Evolutionary conservation across 192 early-diverging fungal species (phyloP).

Genomic region (Linnemannia hyalina): DNA sequence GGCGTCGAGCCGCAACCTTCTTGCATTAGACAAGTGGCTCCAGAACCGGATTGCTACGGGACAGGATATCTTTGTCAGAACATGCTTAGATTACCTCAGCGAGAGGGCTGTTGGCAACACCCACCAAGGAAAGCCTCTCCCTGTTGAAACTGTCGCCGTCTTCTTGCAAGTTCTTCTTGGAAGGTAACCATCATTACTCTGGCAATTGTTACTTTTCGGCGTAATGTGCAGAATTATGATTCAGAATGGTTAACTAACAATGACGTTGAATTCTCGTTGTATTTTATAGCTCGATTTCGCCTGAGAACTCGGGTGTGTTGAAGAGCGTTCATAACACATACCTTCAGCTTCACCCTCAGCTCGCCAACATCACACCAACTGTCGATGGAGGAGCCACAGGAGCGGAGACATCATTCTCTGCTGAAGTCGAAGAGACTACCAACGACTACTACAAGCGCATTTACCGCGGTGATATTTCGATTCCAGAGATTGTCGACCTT

Average conservation of each 20-base stretch:
- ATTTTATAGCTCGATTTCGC: conserved; percentile 63
- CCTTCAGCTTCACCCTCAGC: conserved; percentile 65
- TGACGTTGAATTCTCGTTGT: not conserved
- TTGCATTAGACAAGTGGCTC: conserved; percentile 90
- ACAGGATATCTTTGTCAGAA: conserved; percentile 74
- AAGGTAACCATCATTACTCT: conserved; percentile 51
- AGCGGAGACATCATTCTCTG: conserved; percentile 67
- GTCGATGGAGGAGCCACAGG: conserved; percentile 60
- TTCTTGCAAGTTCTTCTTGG: conserved; percentile 77
- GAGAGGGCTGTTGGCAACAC: conserved; percentile 71
- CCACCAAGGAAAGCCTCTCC: conserved; percentile 55
- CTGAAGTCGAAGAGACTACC: conserved; percentile 82
- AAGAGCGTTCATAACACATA: conserved; percentile 70
- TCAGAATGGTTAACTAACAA: not conserved
- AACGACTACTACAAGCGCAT: conserved; percentile 83
- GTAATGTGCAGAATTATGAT: not conserved
- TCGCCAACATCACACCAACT: conserved; percentile 57
- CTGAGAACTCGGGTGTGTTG: conserved; percentile 70
- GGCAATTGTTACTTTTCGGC: not conserved
- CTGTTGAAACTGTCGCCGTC: conserved; percentile 73
- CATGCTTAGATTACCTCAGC: conserved; percentile 82
- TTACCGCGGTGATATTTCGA: conserved; percentile 83
- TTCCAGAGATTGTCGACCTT: conserved; percentile 88
- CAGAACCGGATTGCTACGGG: conserved; percentile 75
- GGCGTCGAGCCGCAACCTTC: conserved; percentile 80